Evolutionary conservation across 805 yeast species (phyloP).

Genomic region (Ogataea ramenticola): DNA sequence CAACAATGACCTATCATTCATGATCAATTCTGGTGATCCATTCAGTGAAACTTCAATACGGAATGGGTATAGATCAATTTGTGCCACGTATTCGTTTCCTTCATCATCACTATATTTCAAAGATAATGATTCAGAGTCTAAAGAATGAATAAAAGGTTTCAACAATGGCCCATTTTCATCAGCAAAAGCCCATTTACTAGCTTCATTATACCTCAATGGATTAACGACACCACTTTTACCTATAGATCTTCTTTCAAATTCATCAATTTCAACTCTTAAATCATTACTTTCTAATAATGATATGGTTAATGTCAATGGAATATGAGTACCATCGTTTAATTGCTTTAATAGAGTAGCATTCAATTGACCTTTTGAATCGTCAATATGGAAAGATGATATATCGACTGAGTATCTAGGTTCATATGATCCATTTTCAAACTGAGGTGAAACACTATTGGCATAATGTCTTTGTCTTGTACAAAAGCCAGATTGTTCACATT

Average conservation of each 20-base stretch:
- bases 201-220: slow-evolving; percentile 50
- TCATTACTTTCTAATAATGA: slow-evolving; percentile 48
- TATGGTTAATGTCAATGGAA: slow-evolving; percentile 50
- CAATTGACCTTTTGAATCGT: slow-evolving; percentile 26
- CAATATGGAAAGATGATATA: slow-evolving; percentile 22
- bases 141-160: slow-evolving; percentile 13
- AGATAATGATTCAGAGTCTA: slow-evolving; percentile 12
- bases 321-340: slow-evolving; percentile 29
- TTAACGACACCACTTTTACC: slow-evolving; percentile 17
- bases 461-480: slow-evolving; percentile 73
- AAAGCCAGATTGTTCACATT: slow-evolving; percentile 76
- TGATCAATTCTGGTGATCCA: slow-evolving; percentile 38
- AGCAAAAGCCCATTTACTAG: slow-evolving; percentile 57
- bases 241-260: slow-evolving; percentile 32
- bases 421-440: slow-evolving; percentile 10
- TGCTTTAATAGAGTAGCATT: slow-evolving; percentile 42
- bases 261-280: slow-evolving; percentile 62
- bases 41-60: slow-evolving; percentile 40
- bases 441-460: slow-evolving; percentile 33
- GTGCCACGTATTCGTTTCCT: slow-evolving; percentile 31
- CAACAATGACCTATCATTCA: slow-evolving; percentile 65
- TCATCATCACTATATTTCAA: slow-evolving; percentile 29
- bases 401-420: slow-evolving; percentile 37
- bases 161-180: slow-evolving; percentile 18
- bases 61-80: slow-evolving; percentile 41